Conservation (phyloP, 768 basidiomycete genomes). For the Crepidotus variabilis region DNA sequence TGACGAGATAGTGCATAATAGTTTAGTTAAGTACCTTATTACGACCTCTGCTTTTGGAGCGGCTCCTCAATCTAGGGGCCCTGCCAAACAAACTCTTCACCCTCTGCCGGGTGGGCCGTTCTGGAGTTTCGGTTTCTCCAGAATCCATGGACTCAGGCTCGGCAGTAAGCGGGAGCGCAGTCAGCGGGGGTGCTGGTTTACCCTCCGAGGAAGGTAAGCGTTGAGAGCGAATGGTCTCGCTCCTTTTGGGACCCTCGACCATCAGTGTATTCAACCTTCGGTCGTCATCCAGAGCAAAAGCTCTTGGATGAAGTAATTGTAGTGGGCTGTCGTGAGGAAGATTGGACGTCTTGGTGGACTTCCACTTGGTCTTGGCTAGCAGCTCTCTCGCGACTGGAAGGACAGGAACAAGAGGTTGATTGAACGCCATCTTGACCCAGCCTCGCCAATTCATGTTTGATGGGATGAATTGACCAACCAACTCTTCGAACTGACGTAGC, state of each 20-base stretch:
- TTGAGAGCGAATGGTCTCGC: neutral
- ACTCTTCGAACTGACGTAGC: slow-evolving; percentile 68
- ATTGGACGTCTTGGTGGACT: slow-evolving; percentile 39
- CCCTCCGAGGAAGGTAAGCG: slow-evolving; percentile 13
- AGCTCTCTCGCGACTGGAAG: slow-evolving; percentile 77
- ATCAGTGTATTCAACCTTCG: slow-evolving; percentile 17
- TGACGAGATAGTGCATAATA: neutral
- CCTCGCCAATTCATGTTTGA: slow-evolving; percentile 76
- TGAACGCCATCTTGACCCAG: slow-evolving; percentile 81
- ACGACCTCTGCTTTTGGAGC: slow-evolving; percentile 19
- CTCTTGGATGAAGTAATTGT: slow-evolving; percentile 27
- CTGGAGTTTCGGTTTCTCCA: slow-evolving; percentile 13
- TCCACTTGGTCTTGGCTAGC: slow-evolving; percentile 73
- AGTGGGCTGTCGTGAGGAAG: slow-evolving; percentile 28
- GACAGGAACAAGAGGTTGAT: slow-evolving; percentile 74
- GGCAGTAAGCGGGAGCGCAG: slow-evolving; percentile 29
- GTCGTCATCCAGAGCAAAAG: slow-evolving; percentile 23
- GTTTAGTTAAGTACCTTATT: slow-evolving; percentile 10
- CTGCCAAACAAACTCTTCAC: slow-evolving; percentile 30
- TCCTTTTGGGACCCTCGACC: slow-evolving; percentile 10
- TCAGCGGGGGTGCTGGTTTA: slow-evolving; percentile 13
- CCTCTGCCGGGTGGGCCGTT: slow-evolving; percentile 20
- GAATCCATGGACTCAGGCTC: slow-evolving; percentile 37
- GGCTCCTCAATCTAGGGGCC: slow-evolving; percentile 13
- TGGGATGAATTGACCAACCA: slow-evolving; percentile 77